Percentiles rank a stretch among this genome's conserved stretches.
Conservation (phyloP, 352 stramenopile species). For the Elongisporangium senticosum region DNA sequence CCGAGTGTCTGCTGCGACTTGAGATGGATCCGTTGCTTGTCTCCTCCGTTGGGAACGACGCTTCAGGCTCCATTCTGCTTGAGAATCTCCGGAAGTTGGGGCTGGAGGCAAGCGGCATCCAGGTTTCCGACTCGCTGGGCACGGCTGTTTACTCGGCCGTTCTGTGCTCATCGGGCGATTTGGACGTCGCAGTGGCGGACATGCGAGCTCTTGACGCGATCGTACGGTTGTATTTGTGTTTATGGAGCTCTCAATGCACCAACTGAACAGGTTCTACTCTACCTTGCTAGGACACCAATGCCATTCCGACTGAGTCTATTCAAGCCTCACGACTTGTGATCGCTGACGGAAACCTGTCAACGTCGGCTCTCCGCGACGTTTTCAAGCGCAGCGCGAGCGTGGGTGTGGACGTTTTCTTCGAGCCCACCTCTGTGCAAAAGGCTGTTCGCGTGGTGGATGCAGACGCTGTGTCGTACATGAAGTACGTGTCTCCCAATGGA, state of each 20-base stretch:
- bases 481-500: slow-evolving; percentile 74
- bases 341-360: slow-evolving; percentile 72
- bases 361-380: slow-evolving; percentile 31
- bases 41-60: slow-evolving; percentile 77
- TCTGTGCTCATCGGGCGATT: slow-evolving; percentile 64
- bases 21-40: slow-evolving; percentile 61
- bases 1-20: slow-evolving; percentile 81
- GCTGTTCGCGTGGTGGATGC: slow-evolving; percentile 54
- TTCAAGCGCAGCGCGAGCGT: slow-evolving; percentile 36
- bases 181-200: slow-evolving; percentile 84
- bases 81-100: slow-evolving; percentile 56
- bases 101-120: slow-evolving; percentile 55
- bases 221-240: slow-evolving; percentile 22
- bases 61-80: slow-evolving; percentile 63
- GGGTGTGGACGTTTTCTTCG: slow-evolving; percentile 64
- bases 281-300: slow-evolving; percentile 27
- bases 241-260: background rate
- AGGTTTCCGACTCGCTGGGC: slow-evolving; percentile 33
- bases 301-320: slow-evolving; percentile 41
- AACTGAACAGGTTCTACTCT: slow-evolving; percentile 1
- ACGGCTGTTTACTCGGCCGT: slow-evolving; percentile 88
- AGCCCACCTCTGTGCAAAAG: slow-evolving; percentile 85
- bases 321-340: slow-evolving; percentile 53
- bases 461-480: slow-evolving; percentile 34
- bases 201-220: slow-evolving; percentile 79